phyloP scores from a whole-genome alignment of 1,284 basidiomycete genomes.

The Ceratobasidium theobromae region DNA sequence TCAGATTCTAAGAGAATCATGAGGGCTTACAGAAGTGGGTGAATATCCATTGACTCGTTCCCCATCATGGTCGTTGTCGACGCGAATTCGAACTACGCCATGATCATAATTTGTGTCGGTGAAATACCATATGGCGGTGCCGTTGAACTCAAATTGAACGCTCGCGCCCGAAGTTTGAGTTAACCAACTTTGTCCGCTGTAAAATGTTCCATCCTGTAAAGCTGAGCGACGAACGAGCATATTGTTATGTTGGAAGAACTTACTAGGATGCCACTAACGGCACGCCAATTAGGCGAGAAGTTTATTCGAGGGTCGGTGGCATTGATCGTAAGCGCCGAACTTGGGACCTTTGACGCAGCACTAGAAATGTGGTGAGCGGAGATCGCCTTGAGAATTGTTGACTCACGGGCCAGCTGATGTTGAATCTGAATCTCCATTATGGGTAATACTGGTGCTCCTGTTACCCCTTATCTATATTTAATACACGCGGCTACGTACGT shows the following conservation, averaged over 20 bases:
- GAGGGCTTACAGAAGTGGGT: background rate
- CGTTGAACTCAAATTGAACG: slow-evolving; percentile 12
- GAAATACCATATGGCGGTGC: slow-evolving; percentile 19
- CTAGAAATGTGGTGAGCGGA: background rate
- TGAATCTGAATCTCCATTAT: background rate
- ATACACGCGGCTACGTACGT: background rate
- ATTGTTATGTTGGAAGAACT: no score
- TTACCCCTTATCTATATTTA: no score
- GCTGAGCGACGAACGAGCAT: background rate
- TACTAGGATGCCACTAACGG: background rate
- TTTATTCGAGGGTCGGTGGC: background rate
- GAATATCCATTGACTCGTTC: slow-evolving; percentile 5
- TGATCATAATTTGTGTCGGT: slow-evolving; percentile 6
- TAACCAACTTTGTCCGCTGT: background rate
- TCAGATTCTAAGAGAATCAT: background rate
- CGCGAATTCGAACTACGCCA: background rate
- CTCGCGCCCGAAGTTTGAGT: slow-evolving; percentile 19
- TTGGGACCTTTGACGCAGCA: slow-evolving; percentile 1
- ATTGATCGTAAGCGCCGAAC: background rate
- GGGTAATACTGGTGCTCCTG: no score
- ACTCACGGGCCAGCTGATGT: background rate
- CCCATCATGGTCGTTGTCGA: slow-evolving; percentile 14
- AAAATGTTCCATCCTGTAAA: slow-evolving; percentile 16
- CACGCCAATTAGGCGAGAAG: slow-evolving; percentile 2
- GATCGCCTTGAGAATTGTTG: background rate